Base-by-base conservation (phyloP, 306 rosid species). In the Malus orientalis region DNA sequence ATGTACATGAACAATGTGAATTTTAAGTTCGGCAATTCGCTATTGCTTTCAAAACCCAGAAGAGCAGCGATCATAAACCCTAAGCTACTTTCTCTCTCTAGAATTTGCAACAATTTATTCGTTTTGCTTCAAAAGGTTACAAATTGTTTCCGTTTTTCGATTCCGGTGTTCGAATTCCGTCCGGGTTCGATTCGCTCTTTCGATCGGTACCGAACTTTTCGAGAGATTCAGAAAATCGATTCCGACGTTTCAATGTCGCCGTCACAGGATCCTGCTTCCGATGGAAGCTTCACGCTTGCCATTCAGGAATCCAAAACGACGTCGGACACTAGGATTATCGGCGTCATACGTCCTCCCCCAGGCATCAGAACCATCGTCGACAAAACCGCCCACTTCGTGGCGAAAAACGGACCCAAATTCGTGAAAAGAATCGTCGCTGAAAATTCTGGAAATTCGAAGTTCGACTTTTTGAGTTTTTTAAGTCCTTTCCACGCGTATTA, bases 401-500 rank as follows among this genome's bases (percentile, higher is more conserved):
- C 97, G 1, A 92, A 92, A 78, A 92, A 92, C 25, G 98, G 98
- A 29, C 93, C 93, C 0, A 97, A 95, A 18, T 95, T 95, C 54
- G 97, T 90, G 70, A 95, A 95, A 80, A 88, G 97, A 83, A 95
- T 95, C 73, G 82, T 95, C 63, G 96, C 90, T 4, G 90, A 80
- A 76, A 95, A 90, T 76, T 73, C 93, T 0, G 92, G 91, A 38
- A 95, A 95, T 86, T 91, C 65, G 25, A 95, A 92, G 86, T 95
- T 95, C 72, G 89, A 89, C 77, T 95, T 95, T 64, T 74, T 92
- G 82, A 88, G 81, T 67, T 47, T 86, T 1, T 80, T 92, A 1
- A 91, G 92, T 81, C 96, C 98, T 0, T 95, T 88, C 85, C 97
- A 92, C 81, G 97, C 96, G 0, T 95, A 95, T 74, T 95, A 95